Evolutionary conservation across 306 rosid species (phyloP).

Genomic region (Alnus glutinosa): DNA sequence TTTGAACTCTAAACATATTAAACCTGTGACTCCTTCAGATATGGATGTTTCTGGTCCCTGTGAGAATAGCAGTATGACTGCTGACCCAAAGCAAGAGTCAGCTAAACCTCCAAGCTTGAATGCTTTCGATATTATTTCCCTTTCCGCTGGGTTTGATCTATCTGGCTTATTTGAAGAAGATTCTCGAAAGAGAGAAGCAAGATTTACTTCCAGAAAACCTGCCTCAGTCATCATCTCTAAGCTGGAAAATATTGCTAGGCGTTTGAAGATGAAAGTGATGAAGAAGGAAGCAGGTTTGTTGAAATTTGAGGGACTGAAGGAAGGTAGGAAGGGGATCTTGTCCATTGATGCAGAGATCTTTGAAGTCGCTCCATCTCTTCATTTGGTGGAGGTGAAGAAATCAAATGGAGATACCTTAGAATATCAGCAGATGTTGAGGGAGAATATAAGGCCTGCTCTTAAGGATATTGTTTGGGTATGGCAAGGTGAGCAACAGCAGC

Average conservation of each 20-base stretch:
- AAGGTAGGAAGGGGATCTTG: conserved; percentile 73
- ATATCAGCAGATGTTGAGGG: conserved; percentile 64
- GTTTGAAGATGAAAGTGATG: conserved; percentile 59
- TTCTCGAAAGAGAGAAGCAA: conserved; percentile 49
- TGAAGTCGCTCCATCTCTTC: conserved; percentile 69
- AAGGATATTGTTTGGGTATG: conserved; percentile 87
- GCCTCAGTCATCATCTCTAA: conserved; percentile 62
- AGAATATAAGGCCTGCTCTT: conserved; percentile 75
- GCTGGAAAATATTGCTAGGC: conserved; percentile 70
- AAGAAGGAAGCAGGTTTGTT: conserved; percentile 67
- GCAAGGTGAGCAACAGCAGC: conserved; percentile 56
- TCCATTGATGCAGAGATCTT: conserved; percentile 86
- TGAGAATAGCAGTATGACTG: conserved; percentile 27
- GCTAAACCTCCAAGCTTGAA: conserved; percentile 57
- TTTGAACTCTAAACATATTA: conserved; percentile 32
- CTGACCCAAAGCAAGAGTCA: conserved; percentile 43
- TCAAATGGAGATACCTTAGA: conserved; percentile 83
- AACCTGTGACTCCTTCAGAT: conserved; percentile 32
- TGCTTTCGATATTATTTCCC: conserved; percentile 84
- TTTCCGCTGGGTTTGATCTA: conserved; percentile 70
- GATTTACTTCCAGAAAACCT: conserved; percentile 70
- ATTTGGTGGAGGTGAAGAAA: conserved; percentile 84
- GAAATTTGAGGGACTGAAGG: conserved; percentile 51
- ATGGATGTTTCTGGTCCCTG: conserved; percentile 33
- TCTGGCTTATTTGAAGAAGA: conserved; percentile 59